phyloP scores from a whole-genome alignment of 371 early-diverging fungal genomes.

The Actinomucor elegans region DNA sequence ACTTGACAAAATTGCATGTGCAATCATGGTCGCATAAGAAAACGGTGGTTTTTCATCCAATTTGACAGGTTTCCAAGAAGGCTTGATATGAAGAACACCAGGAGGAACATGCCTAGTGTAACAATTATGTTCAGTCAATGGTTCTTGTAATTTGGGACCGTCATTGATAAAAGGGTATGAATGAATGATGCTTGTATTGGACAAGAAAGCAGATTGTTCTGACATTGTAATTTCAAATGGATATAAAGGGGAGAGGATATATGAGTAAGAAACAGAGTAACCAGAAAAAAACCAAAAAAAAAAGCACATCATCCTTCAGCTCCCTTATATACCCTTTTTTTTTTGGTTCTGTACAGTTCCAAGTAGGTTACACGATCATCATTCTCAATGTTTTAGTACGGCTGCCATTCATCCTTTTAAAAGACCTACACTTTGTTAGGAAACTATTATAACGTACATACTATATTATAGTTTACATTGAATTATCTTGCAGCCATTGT shows the following conservation, averaged over 20 bases:
- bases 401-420: background rate
- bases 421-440: background rate
- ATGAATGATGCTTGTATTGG: background rate
- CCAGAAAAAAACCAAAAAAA: background rate
- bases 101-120: slow-evolving; percentile 2
- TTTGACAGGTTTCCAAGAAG: slow-evolving; percentile 45
- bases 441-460: background rate
- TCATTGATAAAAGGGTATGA: slow-evolving; percentile 15
- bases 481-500: background rate
- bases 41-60: slow-evolving; percentile 76
- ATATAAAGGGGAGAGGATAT: background rate
- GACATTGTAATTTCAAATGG: background rate
- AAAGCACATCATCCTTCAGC: background rate
- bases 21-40: slow-evolving; percentile 91
- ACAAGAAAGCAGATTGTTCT: background rate
- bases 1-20: slow-evolving; percentile 83
- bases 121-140: background rate
- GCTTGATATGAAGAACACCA: slow-evolving; percentile 26
- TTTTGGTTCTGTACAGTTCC: background rate
- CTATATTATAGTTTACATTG: background rate
- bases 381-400: background rate
- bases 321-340: background rate
- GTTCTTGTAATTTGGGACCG: background rate
- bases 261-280: no score
- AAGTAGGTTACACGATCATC: background rate